Evolutionary conservation across 306 rosid species (phyloP), one percentile per base, ranked within the genome.

Genomic region (Dalbergia cultrata): DNA sequence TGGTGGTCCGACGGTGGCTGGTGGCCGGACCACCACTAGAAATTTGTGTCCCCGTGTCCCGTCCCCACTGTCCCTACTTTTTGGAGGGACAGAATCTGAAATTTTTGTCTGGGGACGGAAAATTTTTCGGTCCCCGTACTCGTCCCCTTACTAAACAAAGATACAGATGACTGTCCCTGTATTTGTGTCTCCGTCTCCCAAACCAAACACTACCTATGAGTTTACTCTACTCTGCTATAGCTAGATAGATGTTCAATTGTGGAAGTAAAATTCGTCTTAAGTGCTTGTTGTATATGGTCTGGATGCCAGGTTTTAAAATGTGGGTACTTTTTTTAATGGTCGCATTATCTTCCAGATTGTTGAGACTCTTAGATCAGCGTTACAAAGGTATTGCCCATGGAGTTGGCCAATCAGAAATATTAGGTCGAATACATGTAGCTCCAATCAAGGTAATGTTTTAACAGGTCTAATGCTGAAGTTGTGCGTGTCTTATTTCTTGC

Each of bases 331-430:
- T 84, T 59, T 73, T 77, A 67, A 67, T n/a, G 34, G 49, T 76
- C 35, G 34, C 79, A 74, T 62, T 81, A 54, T 80, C 74, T 44
- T 58, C 64, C 89, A 96, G 99, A 88, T 88, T 96, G 92, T 82
- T 93, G 88, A 90, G 99, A 88, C 99, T 96, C 79, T 59, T 93
- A 78, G 99, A 96, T 83, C 91, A 89, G 85, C 99, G 99, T 67
- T 96, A 90, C 75, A 96, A 75, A 84, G 99, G 99, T 53, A 89
- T 92, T 84, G 99, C 99, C 85, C 98, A 90, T 60, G 99, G 99
- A 53, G 99, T 96, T 75, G 99, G 99, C 75, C 98, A 96, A 79
- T 83, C 97, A 5, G 98, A 96, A 92, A 96, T 96, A 81, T 88
- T 96, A 84, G 99, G 99, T 72, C 88, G 94, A 16, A 92, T 96